Conservation (phyloP, 2,329 filamentous ascomycete genomes). For the Nothomitra cinnamomea region DNA sequence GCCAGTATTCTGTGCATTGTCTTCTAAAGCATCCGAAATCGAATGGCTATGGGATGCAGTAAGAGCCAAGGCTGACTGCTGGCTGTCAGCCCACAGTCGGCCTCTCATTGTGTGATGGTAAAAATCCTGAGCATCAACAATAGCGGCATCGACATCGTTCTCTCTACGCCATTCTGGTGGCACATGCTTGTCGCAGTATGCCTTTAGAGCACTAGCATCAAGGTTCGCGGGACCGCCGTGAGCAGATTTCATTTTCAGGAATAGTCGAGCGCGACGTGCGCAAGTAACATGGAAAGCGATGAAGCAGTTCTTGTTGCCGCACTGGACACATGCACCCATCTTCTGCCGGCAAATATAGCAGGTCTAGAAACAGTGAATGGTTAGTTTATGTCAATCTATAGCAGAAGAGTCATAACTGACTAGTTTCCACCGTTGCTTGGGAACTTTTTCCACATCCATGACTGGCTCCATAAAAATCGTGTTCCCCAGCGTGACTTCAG, state of each 20-base stretch:
- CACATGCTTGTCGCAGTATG: constrained; percentile 91
- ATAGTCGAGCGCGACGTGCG: constrained; percentile 71
- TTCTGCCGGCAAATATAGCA: constrained; percentile 96
- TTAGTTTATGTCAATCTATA: neutral
- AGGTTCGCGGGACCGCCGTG: constrained; percentile 63
- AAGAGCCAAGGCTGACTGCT: constrained; percentile 63
- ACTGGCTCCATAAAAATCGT: constrained; percentile 97
- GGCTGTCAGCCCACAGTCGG: constrained; percentile 81
- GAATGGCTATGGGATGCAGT: constrained; percentile 53
- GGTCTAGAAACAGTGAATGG: constrained; percentile 23
- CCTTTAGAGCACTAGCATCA: constrained; percentile 72
- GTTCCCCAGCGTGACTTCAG: constrained; percentile 88
- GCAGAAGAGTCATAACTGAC: constrained; percentile 17
- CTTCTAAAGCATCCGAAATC: constrained; percentile 29
- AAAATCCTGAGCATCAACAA: constrained; percentile 68
- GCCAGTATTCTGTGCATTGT: constrained; percentile 20
- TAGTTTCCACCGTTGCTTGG: constrained; percentile 82
- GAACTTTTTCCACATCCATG: constrained; percentile 94
- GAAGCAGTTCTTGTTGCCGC: constrained; percentile 93
- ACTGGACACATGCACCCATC: constrained; percentile 98
- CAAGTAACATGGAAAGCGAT: constrained; percentile 96
- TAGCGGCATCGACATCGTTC: constrained; percentile 65
- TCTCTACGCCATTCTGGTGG: constrained; percentile 77
- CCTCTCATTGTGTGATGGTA: constrained; percentile 83
- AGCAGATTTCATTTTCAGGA: constrained; percentile 90